Conservation (phyloP, 225 moss, liverwort and hornwort species). For the Anthoceros angustus region DNA sequence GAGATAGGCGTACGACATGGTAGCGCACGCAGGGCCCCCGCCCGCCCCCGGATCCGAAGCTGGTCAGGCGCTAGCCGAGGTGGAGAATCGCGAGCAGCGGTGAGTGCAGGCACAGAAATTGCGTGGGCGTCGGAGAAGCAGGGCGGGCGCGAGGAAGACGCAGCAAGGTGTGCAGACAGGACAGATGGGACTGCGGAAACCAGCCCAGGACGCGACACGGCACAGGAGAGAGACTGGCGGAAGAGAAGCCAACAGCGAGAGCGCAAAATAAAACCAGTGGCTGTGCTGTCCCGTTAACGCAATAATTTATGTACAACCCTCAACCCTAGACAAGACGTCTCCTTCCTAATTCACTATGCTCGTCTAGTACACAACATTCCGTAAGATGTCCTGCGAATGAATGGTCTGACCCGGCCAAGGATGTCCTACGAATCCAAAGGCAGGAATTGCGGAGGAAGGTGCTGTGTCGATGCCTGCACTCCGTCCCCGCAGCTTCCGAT, state of each 20-base stretch:
- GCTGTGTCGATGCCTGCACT: too few species aligned
- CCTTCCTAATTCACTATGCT: too few species aligned
- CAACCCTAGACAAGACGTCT: too few species aligned
- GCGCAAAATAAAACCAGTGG: too few species aligned
- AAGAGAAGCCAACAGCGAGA: not conserved
- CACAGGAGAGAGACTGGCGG: not conserved
- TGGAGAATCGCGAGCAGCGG: not conserved
- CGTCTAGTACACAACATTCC: too few species aligned
- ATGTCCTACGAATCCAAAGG: too few species aligned
- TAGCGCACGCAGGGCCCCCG: not conserved
- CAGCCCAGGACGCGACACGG: constrained; percentile 1
- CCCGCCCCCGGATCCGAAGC: constrained; percentile 1
- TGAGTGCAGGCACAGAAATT: not conserved
- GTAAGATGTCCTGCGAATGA: too few species aligned
- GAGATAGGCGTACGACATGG: constrained; percentile 43
- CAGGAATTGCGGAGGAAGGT: too few species aligned
- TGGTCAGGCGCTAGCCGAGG: not conserved
- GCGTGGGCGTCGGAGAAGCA: not conserved
- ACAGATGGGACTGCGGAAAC: not conserved
- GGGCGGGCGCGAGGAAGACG: not conserved
- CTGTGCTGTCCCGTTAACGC: too few species aligned
- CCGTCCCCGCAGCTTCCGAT: too few species aligned
- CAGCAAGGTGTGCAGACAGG: not conserved
- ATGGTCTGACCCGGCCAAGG: too few species aligned
- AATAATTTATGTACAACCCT: too few species aligned